These are phyloP conservation scores for Pseudophaeomoniella oleicola DNA, from an alignment of 2,329 filamentous ascomycete species.

Conservation along the genomic window DNA sequence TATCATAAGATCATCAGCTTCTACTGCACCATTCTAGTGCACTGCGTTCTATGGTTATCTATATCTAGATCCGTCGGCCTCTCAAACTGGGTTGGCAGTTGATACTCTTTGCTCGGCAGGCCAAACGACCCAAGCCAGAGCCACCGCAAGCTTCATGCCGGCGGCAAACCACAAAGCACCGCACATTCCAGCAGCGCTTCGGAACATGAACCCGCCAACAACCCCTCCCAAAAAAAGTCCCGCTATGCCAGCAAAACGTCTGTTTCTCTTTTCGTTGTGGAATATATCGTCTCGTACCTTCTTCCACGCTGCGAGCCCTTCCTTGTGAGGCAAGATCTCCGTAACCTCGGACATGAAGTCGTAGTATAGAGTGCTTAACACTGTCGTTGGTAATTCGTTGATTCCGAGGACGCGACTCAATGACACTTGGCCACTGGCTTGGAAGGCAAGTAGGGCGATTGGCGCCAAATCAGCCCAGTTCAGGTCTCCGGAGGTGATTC, in stretches of 20 bases:
- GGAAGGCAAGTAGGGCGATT: conserved; percentile 26
- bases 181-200: conserved; percentile 25
- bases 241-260: conserved; percentile 12
- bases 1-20: too few relatives aligned
- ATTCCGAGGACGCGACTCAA: conserved; percentile 25
- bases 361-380: conserved; percentile 31
- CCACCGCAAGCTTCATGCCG: conserved; percentile 23
- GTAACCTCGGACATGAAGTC: conserved; percentile 19
- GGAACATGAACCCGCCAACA: conserved; percentile 27
- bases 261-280: neutral
- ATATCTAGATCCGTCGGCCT: too few relatives aligned
- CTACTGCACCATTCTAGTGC: too few relatives aligned
- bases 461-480: conserved; percentile 17
- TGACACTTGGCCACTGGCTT: conserved; percentile 26
- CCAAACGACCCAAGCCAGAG: conserved; percentile 24
- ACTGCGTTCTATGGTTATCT: too few relatives aligned
- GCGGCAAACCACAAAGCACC: conserved; percentile 28
- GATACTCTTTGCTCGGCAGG: neutral
- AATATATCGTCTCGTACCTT: neutral
- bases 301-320: neutral
- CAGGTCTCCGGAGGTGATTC: neutral
- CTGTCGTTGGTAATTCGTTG: conserved; percentile 30
- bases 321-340: neutral
- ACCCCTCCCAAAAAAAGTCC: conserved; percentile 24
- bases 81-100: neutral